phyloP scores from a whole-genome alignment of 1,139 yeast genomes.

The Debaryomycetaceae sp. region DNA sequence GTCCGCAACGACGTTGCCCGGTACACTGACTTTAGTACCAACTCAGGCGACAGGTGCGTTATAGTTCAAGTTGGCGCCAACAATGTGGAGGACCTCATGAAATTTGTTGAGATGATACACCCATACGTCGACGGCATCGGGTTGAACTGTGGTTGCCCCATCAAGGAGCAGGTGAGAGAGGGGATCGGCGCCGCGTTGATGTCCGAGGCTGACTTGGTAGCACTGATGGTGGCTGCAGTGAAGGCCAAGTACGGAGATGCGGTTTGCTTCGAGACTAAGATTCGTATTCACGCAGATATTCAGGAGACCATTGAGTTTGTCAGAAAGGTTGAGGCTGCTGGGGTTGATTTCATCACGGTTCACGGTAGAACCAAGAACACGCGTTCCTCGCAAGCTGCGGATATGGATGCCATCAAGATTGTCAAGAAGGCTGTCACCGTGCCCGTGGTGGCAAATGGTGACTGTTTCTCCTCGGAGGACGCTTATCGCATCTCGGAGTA shows the following conservation, averaged over 20 bases:
- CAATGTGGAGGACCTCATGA: constrained; percentile 74
- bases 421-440: constrained; percentile 58
- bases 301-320: constrained; percentile 73
- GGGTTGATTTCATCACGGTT: constrained; percentile 90
- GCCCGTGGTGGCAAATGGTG: constrained; percentile 96
- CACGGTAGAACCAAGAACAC: constrained; percentile 90
- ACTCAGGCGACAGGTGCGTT: constrained; percentile 60
- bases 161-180: constrained; percentile 88
- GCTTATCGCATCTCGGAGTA: constrained; percentile 52
- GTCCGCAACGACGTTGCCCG: constrained; percentile 82
- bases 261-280: constrained; percentile 83
- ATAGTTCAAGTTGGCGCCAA: constrained; percentile 92
- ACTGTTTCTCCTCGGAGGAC: constrained; percentile 69
- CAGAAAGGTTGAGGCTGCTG: constrained; percentile 70
- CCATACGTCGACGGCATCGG: constrained; percentile 95
- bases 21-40: constrained; percentile 79
- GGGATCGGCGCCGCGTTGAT: constrained; percentile 97
- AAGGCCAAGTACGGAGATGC: constrained; percentile 65
- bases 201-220: constrained; percentile 75
- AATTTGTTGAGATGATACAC: constrained; percentile 84
- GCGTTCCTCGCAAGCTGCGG: constrained; percentile 77
- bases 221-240: constrained; percentile 79
- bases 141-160: constrained; percentile 95
- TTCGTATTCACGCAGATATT: constrained; percentile 76
- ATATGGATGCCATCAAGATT: constrained; percentile 69